These are phyloP conservation scores for Cornus controversa DNA, from an alignment of 148 eudicot genomes.

Conservation along the genomic window DNA sequence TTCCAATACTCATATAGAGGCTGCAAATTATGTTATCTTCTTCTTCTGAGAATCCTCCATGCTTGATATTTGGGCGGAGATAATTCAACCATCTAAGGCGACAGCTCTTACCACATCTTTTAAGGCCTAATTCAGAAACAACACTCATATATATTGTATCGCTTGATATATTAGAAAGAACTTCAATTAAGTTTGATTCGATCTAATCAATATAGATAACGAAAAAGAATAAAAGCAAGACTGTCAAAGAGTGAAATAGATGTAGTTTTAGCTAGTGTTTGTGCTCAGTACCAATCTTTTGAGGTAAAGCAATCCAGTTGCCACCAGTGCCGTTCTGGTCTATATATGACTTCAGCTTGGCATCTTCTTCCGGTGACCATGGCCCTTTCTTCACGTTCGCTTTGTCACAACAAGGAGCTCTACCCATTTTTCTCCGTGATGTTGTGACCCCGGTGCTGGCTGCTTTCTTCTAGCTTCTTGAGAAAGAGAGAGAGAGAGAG, in stretches of 20 bases:
- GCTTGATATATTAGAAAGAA: background rate
- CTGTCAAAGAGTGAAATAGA: background rate
- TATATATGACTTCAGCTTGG: slow-evolving; percentile 55
- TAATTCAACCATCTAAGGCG: slow-evolving; percentile 88
- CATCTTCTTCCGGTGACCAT: slow-evolving; percentile 73
- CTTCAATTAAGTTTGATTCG: background rate
- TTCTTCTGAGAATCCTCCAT: slow-evolving; percentile 88
- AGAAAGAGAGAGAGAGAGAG: slow-evolving; percentile 20
- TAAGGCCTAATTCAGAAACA: slow-evolving; percentile 50
- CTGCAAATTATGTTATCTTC: slow-evolving; percentile 80
- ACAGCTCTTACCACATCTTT: slow-evolving; percentile 91
- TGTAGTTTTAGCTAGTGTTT: no score
- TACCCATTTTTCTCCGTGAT: slow-evolving; percentile 40
- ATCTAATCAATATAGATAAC: background rate
- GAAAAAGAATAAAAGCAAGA: background rate
- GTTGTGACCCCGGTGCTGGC: background rate
- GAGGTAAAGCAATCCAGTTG: slow-evolving; percentile 74
- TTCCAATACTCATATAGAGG: slow-evolving; percentile 86
- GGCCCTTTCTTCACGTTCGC: slow-evolving; percentile 69
- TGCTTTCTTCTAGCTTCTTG: background rate
- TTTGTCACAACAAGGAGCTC: slow-evolving; percentile 77
- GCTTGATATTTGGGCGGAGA: slow-evolving; percentile 86
- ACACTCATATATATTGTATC: background rate
- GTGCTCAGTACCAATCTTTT: slow-evolving; percentile 45
- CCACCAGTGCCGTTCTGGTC: slow-evolving; percentile 64